These are phyloP conservation scores for Solanum hybrid DNA, from an alignment of 305 asterid genomes.

Conservation along the genomic window DNA sequence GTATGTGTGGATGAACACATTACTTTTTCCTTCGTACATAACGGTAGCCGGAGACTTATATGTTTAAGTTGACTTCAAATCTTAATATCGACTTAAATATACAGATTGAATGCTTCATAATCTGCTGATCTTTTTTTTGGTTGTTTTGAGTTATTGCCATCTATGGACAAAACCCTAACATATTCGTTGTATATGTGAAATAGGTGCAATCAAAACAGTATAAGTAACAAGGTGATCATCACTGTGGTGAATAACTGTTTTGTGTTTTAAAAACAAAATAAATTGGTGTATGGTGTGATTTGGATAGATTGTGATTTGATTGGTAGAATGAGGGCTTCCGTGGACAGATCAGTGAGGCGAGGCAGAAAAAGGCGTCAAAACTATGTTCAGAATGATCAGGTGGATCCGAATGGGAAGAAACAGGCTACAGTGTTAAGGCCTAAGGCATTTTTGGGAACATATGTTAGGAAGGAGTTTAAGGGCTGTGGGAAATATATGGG, in stretches of 20 bases:
- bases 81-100: neutral
- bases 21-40: neutral
- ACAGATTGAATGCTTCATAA: neutral
- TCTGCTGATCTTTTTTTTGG: neutral
- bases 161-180: neutral
- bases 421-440: conserved; percentile 37
- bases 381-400: conserved; percentile 35
- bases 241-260: neutral
- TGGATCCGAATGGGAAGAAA: conserved; percentile 36
- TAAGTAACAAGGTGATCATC: neutral
- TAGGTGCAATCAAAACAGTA: neutral
- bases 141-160: neutral
- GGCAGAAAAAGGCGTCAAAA: conserved; percentile 72
- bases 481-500: conserved; percentile 63
- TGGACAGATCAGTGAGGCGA: conserved; percentile 38
- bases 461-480: conserved; percentile 61
- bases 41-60: neutral
- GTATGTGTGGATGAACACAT: neutral
- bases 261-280: neutral
- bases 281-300: conserved; percentile 18
- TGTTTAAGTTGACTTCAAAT: neutral
- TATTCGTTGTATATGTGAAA: neutral
- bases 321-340: conserved; percentile 54
- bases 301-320: conserved; percentile 26
- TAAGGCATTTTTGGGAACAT: conserved; percentile 50